These are phyloP conservation scores for Rhododendron henanense DNA, from an alignment of 148 eudicot species.

Conservation along the genomic window DNA sequence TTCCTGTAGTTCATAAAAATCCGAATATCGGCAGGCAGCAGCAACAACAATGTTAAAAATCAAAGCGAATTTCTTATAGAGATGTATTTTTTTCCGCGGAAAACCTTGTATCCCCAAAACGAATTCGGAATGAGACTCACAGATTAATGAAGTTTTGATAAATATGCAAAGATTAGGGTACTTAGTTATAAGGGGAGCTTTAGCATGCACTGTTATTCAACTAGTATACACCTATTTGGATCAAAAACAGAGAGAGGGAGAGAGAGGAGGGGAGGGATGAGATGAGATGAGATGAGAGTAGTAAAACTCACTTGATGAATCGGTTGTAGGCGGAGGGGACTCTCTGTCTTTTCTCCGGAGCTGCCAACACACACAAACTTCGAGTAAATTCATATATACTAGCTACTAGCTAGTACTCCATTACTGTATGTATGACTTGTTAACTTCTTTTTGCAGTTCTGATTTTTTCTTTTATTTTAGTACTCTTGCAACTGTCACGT, in stretches of 20 bases:
- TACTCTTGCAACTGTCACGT: background rate
- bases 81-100: no score
- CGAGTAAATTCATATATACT: background rate
- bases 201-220: no score
- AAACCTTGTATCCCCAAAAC: no score
- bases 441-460: background rate
- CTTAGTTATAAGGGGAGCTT: no score
- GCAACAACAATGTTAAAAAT: no score
- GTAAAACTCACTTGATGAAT: slow-evolving; percentile 66
- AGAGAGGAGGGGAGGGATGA: background rate
- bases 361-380: slow-evolving; percentile 24
- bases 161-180: background rate
- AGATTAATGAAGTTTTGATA: background rate
- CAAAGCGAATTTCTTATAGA: background rate
- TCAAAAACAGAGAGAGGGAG: background rate
- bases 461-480: background rate
- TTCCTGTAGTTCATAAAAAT: background rate
- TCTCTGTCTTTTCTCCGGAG: slow-evolving; percentile 86
- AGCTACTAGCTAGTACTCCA: no score
- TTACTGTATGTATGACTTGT: background rate
- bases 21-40: no score
- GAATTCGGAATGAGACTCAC: background rate
- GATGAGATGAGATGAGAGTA: background rate
- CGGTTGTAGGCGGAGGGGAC: slow-evolving; percentile 89
- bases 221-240: no score